phyloP scores from a whole-genome alignment of 441 rosid genomes.

The Adansonia madagascariensis region DNA sequence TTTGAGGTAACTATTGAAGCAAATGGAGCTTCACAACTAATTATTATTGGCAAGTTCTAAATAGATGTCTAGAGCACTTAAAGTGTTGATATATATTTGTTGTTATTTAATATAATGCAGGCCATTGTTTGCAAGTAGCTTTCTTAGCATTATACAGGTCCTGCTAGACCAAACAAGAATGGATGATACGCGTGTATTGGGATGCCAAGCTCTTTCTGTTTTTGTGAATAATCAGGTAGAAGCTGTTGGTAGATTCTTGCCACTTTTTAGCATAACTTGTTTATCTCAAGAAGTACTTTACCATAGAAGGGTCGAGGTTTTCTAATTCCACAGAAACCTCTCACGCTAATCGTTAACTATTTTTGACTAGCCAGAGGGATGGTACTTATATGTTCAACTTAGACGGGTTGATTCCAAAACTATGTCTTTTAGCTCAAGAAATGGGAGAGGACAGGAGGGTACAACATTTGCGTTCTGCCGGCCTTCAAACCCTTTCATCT shows the following conservation, averaged over 20 bases:
- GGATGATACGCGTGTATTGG: slow-evolving; percentile 59
- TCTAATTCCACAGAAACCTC: slow-evolving; percentile 6
- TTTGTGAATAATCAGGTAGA: slow-evolving; percentile 71
- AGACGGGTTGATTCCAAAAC: slow-evolving; percentile 64
- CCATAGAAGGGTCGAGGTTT: background rate
- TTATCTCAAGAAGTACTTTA: slow-evolving; percentile 11
- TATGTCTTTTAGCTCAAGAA: slow-evolving; percentile 62
- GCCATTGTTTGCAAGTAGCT: slow-evolving; percentile 73
- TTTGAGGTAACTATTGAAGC: background rate
- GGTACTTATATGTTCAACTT: slow-evolving; percentile 70
- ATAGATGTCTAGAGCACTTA: background rate
- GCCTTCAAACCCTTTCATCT: slow-evolving; percentile 65
- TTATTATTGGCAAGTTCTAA: background rate
- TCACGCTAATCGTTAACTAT: slow-evolving; percentile 24
- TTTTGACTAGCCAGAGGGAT: slow-evolving; percentile 51
- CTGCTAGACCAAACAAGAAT: slow-evolving; percentile 61
- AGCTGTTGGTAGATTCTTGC: slow-evolving; percentile 26
- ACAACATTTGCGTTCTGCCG: slow-evolving; percentile 50
- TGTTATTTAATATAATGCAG: slow-evolving; percentile 35
- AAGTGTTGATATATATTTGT: slow-evolving; percentile 14
- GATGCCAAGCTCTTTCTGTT: slow-evolving; percentile 65
- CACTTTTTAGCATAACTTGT: slow-evolving; percentile 14
- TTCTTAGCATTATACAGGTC: slow-evolving; percentile 59
- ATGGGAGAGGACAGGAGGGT: slow-evolving; percentile 55
- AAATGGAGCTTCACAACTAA: slow-evolving; percentile 2